Evolutionary conservation across 495 filamentous ascomycete species (phyloP), one percentile per base, ranked within the genome.

Genomic region (Letharia lupina): DNA sequence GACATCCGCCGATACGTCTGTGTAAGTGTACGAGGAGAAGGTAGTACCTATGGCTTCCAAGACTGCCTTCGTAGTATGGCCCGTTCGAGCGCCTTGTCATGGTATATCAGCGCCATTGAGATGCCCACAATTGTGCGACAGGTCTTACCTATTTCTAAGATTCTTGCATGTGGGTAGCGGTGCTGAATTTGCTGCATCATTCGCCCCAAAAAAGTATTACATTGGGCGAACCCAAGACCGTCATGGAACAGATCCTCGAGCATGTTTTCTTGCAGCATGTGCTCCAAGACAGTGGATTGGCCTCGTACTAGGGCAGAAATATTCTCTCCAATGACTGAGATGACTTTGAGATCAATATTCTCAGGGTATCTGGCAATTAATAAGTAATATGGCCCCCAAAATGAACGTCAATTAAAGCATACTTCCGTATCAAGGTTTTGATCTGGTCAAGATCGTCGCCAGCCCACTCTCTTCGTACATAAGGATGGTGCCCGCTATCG

Each of bases 21-120:
- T 84, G 70, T 76, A 82, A 16, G 78, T 82, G 64, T 85, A 85
- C 40, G 75, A 74, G 33, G 69, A 70, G 67, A 62, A 68, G 40
- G n/a, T 28, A 39, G 33, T 37, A 8, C 63, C 67, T 23, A 75
- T 45, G 12, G 62, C 64, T 12, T 54, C 41, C 1, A 79, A 65
- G 12, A 82, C 65, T 5, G 56, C 33, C 33, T 75, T 73, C 0
- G 82, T 82, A 18, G 80, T 71, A 16, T 73, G 77, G 0, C 80
- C 81, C 2, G 62, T 60, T 4, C 65, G 60, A 15, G 60, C 65
- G 20, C 65, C 65, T 62, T 2, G n/a, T 47, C 23, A 48, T n/a
- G 23, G n/a, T n/a, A n/a, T n/a, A n/a, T 47, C n/a, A 42, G 40
- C 40, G 5, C 5, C 40, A 62, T 33, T 8, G n/a, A n/a, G n/a